A percentile compares a stretch with the other conserved stretches of the same genome.
These are phyloP conservation scores for Dothideomycetes sp. DNA, from an alignment of 2,329 filamentous ascomycete genomes.

Conservation along the genomic window DNA sequence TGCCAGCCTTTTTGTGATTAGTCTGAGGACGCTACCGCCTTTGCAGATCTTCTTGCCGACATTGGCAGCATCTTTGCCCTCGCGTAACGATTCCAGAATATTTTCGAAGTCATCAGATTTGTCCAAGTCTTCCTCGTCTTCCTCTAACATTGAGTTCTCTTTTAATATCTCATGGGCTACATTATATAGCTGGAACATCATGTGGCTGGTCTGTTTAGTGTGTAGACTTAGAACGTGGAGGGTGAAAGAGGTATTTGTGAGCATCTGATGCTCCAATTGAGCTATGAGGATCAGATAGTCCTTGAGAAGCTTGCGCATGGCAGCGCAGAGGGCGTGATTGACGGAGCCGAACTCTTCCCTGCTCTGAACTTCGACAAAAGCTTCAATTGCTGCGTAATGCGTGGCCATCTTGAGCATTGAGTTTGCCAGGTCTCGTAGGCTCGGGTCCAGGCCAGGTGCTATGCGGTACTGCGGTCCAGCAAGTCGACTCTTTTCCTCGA, in stretches of 20 bases:
- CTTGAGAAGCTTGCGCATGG: constrained; percentile 79
- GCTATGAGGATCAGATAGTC: constrained; percentile 90
- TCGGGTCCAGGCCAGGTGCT: constrained; percentile 76
- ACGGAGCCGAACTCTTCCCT: constrained; percentile 87
- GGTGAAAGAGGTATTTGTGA: constrained; percentile 82
- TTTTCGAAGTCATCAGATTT: constrained; percentile 75
- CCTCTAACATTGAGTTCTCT: constrained; percentile 77
- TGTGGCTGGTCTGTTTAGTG: constrained; percentile 79
- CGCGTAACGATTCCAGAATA: constrained; percentile 78
- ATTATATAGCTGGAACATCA: constrained; percentile 81
- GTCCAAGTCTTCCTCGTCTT: constrained; percentile 51
- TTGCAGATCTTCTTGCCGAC: constrained; percentile 91
- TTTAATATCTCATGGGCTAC: constrained; percentile 80
- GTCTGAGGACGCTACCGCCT: constrained; percentile 84
- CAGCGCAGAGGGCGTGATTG: constrained; percentile 92
- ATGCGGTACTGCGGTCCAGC: constrained; percentile 73
- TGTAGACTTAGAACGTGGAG: constrained; percentile 89
- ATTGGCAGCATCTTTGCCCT: constrained; percentile 73
- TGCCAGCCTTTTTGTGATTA: constrained; percentile 75
- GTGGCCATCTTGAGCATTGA: constrained; percentile 92
- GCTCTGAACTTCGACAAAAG: constrained; percentile 90
- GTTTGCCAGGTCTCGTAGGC: constrained; percentile 72
- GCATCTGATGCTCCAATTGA: constrained; percentile 84
- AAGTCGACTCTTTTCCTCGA: constrained; percentile 75
- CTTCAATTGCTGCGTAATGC: constrained; percentile 81